Evolutionary conservation across 768 basidiomycete genomes (phyloP).

Genomic region (Thelephora aurantiotincta): DNA sequence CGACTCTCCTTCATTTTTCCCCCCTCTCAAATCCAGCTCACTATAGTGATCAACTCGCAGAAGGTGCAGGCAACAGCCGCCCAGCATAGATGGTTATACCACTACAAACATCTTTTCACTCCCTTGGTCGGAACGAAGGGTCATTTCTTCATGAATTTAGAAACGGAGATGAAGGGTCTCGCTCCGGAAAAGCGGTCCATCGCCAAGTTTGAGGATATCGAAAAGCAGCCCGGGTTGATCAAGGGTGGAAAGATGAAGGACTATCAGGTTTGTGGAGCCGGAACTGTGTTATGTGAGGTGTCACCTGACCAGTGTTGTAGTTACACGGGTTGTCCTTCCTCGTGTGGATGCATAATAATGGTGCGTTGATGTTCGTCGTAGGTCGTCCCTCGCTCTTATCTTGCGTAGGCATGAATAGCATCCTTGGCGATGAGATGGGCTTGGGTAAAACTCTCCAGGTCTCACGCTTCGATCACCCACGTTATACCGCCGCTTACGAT

Average conservation of each 20-base stretch:
- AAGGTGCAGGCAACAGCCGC: constrained; percentile 25
- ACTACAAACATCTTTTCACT: constrained; percentile 29
- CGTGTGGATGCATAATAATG: constrained; percentile 53
- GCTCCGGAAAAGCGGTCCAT: constrained; percentile 11
- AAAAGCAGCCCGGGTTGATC: constrained; percentile 35
- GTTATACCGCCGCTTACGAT: not conserved
- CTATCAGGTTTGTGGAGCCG: constrained; percentile 36
- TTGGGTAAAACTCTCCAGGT: constrained; percentile 55
- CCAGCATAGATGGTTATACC: constrained; percentile 30
- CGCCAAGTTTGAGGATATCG: constrained; percentile 24
- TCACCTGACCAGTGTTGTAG: constrained; percentile 13
- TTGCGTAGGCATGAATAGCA: constrained; percentile 44
- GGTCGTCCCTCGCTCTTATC: not conserved
- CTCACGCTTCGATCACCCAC: not conserved
- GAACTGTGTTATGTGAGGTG: not conserved
- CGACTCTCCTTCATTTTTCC: not conserved
- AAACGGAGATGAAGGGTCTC: constrained; percentile 13
- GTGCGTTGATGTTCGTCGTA: constrained; percentile 16
- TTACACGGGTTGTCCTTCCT: constrained; percentile 54
- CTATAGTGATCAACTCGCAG: constrained; percentile 22
- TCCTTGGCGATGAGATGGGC: constrained; percentile 65
- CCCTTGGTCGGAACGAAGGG: constrained; percentile 29
- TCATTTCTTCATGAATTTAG: constrained; percentile 23
- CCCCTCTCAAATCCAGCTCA: constrained; percentile 19
- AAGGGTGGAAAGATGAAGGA: constrained; percentile 51